Base-by-base conservation (phyloP, 805 yeast genomes). In the Torulaspora microellipsoides region DNA sequence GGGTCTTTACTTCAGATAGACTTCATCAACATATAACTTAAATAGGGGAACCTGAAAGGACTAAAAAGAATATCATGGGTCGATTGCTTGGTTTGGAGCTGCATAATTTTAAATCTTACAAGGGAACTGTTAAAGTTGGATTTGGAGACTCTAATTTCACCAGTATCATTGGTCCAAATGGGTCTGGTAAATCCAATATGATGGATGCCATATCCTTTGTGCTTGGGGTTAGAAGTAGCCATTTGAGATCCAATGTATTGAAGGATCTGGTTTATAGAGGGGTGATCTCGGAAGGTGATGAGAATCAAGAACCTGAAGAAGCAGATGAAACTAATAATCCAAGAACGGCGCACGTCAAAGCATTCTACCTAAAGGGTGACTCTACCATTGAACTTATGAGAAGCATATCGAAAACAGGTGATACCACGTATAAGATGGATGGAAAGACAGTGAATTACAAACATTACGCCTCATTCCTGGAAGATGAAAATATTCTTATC, bases 201-300 rank as follows among this genome's bases (percentile, higher is more conserved):
- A 90, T 93, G 85, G 99, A 93, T 62, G 97, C 99, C 29, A 84
- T 93, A 36, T 83, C 96, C 15, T 93, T 93, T 64, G 98, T 91
- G 8, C 72, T 93, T 30, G 99, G 99, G 20, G 80, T 91, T 37
- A 72, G 83, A 53, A 76, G 88, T 15, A 67, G 73, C 13, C 90
- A 85, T 44, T 70, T 93, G 46, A 76, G 99, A 54, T 86, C 96
- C 1, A 69, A 73, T 10, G 77, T 78, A 43, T 63, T 88, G 56
- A 77, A 75, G 38, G 97, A 91, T 52, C 72, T 93, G 58, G 78
- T 91, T 1, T 88, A 88, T 59, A 73, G 96, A 53, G 95, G 95
- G 2, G 56, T 66, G 48, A 42, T 51, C 14, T 53, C 51, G 10
- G 60, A 48, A 11, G 60, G 49, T 5, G 62, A 48, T 14, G 66